These are phyloP conservation scores for Scedosporium minutisporum DNA, from an alignment of 2,329 filamentous ascomycete genomes.

Conservation along the genomic window DNA sequence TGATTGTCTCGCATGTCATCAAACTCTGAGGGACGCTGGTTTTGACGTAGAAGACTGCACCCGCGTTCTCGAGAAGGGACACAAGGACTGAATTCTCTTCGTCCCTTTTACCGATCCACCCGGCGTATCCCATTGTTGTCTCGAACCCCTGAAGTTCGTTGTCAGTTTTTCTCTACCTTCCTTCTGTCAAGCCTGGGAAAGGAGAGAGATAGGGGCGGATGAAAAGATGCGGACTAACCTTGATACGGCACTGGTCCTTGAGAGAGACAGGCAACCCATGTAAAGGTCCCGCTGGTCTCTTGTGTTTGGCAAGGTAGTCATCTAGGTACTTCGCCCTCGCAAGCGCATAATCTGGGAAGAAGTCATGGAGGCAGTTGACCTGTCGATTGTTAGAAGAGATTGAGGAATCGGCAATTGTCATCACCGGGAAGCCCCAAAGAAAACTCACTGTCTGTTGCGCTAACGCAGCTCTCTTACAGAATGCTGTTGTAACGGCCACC, in stretches of 20 bases:
- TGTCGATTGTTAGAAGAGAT: conserved; percentile 16
- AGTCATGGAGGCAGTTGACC: conserved; percentile 41
- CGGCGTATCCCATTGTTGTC: conserved; percentile 40
- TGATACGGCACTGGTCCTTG: conserved; percentile 30
- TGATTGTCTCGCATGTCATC: conserved; percentile 47
- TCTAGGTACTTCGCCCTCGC: conserved; percentile 29
- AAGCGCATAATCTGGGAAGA: conserved; percentile 39
- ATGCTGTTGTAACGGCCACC: conserved; percentile 35
- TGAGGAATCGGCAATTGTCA: neutral
- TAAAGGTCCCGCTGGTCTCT: conserved; percentile 42
- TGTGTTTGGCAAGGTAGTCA: conserved; percentile 24
- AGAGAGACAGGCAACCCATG: conserved; percentile 48
- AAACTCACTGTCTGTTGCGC: conserved; percentile 45
- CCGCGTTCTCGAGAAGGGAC: conserved; percentile 38
- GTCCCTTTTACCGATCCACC: conserved; percentile 15
- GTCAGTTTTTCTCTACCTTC: conserved; percentile 37
- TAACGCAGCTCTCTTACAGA: conserved; percentile 42
- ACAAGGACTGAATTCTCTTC: conserved; percentile 32
- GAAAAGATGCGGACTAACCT: conserved; percentile 40
- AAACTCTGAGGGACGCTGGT: conserved; percentile 57
- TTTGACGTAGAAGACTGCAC: conserved; percentile 55
- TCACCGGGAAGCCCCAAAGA: neutral
- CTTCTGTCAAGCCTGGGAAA: conserved; percentile 21
- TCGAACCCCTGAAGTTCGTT: conserved; percentile 28
- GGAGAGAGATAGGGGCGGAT: too few species aligned